phyloP scores from a whole-genome alignment of 1,139 yeast species.

The Sugiyamaella grinbergsii region DNA sequence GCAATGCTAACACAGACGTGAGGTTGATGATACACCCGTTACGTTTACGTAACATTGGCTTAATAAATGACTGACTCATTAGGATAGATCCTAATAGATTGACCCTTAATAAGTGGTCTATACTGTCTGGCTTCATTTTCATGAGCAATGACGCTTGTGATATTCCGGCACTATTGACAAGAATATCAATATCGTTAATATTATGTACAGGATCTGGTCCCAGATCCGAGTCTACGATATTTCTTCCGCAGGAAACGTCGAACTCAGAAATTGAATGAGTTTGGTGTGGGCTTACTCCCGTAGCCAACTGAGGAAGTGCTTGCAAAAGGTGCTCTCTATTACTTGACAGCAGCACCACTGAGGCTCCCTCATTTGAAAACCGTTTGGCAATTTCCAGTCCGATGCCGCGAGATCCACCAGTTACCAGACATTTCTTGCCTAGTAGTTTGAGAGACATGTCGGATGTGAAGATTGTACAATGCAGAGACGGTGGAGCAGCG shows the following conservation, averaged over 20 bases:
- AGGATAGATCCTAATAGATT: slow-evolving; percentile 71
- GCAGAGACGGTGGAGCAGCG: slow-evolving; percentile 2
- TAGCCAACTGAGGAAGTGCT: slow-evolving; percentile 7
- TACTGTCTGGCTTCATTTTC: slow-evolving; percentile 48
- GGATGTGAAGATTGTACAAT: not conserved
- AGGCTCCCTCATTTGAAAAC: slow-evolving; percentile 64
- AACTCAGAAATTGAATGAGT: slow-evolving; percentile 24
- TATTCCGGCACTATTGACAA: slow-evolving; percentile 83
- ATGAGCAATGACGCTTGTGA: slow-evolving; percentile 62
- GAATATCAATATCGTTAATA: slow-evolving; percentile 44
- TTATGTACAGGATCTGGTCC: not conserved
- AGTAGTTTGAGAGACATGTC: slow-evolving; percentile 21
- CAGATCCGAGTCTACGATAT: slow-evolving; percentile 12
- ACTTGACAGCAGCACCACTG: slow-evolving; percentile 63
- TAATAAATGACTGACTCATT: slow-evolving; percentile 52
- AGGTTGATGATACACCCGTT: slow-evolving; percentile 59
- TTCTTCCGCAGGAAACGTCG: slow-evolving; percentile 22
- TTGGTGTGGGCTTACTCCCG: slow-evolving; percentile 1
- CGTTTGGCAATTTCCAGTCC: slow-evolving; percentile 66
- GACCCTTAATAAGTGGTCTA: slow-evolving; percentile 54
- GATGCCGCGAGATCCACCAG: slow-evolving; percentile 88
- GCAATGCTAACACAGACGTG: slow-evolving; percentile 66
- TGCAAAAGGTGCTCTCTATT: slow-evolving; percentile 35
- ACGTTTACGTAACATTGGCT: slow-evolving; percentile 52
- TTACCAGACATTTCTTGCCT: slow-evolving; percentile 46